Base-by-base conservation (phyloP, 140 eudicot species). In the Stevia rebaudiana region DNA sequence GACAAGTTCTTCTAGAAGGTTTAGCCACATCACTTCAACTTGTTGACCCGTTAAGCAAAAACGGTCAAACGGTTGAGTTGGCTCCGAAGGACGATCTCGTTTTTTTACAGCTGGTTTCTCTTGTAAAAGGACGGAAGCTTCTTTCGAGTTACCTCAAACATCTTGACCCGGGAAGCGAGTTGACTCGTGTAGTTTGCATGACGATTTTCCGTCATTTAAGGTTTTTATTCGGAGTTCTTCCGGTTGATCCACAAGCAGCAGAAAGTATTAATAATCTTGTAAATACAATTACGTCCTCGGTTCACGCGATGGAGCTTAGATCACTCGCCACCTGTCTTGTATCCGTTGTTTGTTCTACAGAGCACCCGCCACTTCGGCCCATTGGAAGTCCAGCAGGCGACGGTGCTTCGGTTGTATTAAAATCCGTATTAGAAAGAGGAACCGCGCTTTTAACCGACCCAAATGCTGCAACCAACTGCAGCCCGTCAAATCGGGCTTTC, bases 171-270 rank as follows among this genome's bases (percentile, higher is more conserved):
- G 87, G 86, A 16, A 63, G 70, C 1, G 95, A 94, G 51, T 87
- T 94, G 16, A 54, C 76, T 21, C 86, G 95, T 23, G 69, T 88
- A 5, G 95, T 88, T 40, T 88, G 95, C 76, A 94, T 94, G 99
- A 84, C 97, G 39, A 86, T 94, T 61, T 85, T 85, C 51, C 99
- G 99, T 22, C 96, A 88, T 82, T 73, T 88, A 70, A 83, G 99
- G 74, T 88, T 83, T 70, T 72, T 94, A 71, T 88, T 88, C 65
- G 96, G 99, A 11, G 75, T 30, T 48, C 74, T 66, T 63, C 80
- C 89, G 4, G 39, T 69, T 51, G 95, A 80, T 61, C 75, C 85
- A 6, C 74, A 65, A 33, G 70, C 73, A 18, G 75, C 82, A 8
- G 79, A 71, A 40, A 73, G 82, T 11, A 70, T 75, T 5, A 41